Base-by-base conservation (phyloP, 1,284 basidiomycete genomes). In the Papiliotrema flavescens region DNA sequence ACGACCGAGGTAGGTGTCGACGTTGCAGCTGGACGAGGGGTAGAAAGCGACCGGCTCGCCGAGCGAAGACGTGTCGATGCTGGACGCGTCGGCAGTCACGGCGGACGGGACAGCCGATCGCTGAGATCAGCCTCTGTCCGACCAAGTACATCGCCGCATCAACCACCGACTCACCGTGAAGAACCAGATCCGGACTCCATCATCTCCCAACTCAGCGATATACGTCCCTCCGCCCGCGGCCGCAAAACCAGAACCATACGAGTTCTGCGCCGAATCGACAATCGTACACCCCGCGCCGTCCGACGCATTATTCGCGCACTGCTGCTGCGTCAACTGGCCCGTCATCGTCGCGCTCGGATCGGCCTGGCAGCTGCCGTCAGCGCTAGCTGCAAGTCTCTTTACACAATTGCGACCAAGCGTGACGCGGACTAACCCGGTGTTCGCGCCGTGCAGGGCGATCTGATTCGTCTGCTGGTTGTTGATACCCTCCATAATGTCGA, bases 1-100 rank as follows among this genome's bases (percentile, higher is more conserved):
- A 69, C 67, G 56, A 15, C 79, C 70, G 72, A 90, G 90, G 76
- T 81, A 86, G 36, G 78, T 70, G 51, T 77, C 73, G 34, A 87
- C 80, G 48, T 81, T 75, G 70, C 88, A 90, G 15, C 80, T 78
- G 8, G 79, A 75, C 4, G 80, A 74, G 1, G 84, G 82, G 81
- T 84, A 90, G 62, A 85, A 85, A 0, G 82, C 87, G 4, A 83
- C 79, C 1, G 89, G 87, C 14, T 75, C 80, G 13, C 88, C 88
- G 2, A 90, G 79, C 2, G 79, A 76, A 6, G 80, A 74, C 0
- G 85, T 86, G 72, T 89, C 84, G 61, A 90, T 79, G 13, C 77
- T 78, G 55, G 57, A 82, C 3, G 79, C 77, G n/a, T 57, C 81
- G 65, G 77, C 78, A 2, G 80, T 79, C 26, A 90, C 64, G 3